phyloP scores from a whole-genome alignment of 257 asterid genomes.

The Anisodus acutangulus region DNA sequence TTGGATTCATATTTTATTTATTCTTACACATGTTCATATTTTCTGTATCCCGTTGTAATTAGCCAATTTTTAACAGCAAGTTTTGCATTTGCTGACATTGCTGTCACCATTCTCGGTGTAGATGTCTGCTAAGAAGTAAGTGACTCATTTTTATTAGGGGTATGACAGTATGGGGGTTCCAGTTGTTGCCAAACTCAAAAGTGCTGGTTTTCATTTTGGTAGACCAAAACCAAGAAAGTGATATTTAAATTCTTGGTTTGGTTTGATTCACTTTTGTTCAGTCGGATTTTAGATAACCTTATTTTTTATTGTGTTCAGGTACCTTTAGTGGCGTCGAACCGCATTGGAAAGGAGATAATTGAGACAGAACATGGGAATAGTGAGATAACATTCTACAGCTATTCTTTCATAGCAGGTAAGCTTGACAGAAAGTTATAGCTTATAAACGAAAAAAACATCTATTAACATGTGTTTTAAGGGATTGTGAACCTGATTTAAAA shows the following conservation, averaged over 20 bases:
- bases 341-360: slow-evolving; percentile 82
- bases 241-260: not conserved
- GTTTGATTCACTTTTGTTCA: not conserved
- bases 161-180: no score
- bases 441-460: not conserved
- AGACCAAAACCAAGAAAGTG: not conserved
- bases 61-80: not conserved
- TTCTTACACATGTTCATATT: not conserved
- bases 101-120: not conserved
- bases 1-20: not conserved
- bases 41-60: not conserved
- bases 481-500: slow-evolving; percentile 30
- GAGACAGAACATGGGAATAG: slow-evolving; percentile 91
- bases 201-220: not conserved
- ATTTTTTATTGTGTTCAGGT: slow-evolving; percentile 54
- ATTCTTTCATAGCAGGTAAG: slow-evolving; percentile 93
- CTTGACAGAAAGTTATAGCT: not conserved
- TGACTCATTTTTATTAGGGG: no score
- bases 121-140: no score
- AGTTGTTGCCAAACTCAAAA: not conserved
- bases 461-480: not conserved
- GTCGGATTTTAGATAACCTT: not conserved
- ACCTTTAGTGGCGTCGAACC: slow-evolving; percentile 93
- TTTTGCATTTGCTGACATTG: not conserved
- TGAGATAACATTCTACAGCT: slow-evolving; percentile 84